These are phyloP conservation scores for Centella asiatica DNA, from an alignment of 129 eudicot species.

Conservation along the genomic window DNA sequence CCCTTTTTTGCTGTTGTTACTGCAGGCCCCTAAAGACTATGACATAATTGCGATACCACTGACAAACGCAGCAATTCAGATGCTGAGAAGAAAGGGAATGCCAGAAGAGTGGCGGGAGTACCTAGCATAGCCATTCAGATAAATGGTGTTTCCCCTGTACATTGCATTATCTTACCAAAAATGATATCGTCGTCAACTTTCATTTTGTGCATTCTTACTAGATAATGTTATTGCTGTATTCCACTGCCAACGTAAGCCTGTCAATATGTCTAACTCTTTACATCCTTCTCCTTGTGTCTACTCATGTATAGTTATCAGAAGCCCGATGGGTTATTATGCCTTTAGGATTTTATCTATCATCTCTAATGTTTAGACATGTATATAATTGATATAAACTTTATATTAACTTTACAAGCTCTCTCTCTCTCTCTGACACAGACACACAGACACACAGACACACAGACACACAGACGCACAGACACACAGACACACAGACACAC, in stretches of 20 bases:
- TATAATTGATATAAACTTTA: constrained; percentile 8
- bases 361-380: constrained; percentile 14
- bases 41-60: constrained; percentile 81
- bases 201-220: constrained; percentile 9
- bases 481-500: no score
- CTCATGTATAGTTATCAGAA: constrained; percentile 20
- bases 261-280: background rate
- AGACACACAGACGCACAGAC: no score
- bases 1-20: constrained; percentile 1
- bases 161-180: constrained; percentile 11
- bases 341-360: constrained; percentile 7
- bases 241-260: constrained; percentile 9
- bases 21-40: constrained; percentile 88
- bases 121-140: constrained; percentile 38
- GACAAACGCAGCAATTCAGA: constrained; percentile 47
- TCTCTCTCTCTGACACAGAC: no score
- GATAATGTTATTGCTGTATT: constrained; percentile 10
- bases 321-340: constrained; percentile 16
- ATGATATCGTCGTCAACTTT: background rate
- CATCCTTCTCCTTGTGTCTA: background rate
- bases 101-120: constrained; percentile 93
- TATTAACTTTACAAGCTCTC: background rate
- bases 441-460: no score
- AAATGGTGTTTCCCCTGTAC: constrained; percentile 17
- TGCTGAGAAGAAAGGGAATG: constrained; percentile 60